A percentile compares a stretch with the other conserved stretches of the same genome.
Evolutionary conservation across 176 grass and related monocot species (phyloP).

Genomic region (Pontederia paniculata): DNA sequence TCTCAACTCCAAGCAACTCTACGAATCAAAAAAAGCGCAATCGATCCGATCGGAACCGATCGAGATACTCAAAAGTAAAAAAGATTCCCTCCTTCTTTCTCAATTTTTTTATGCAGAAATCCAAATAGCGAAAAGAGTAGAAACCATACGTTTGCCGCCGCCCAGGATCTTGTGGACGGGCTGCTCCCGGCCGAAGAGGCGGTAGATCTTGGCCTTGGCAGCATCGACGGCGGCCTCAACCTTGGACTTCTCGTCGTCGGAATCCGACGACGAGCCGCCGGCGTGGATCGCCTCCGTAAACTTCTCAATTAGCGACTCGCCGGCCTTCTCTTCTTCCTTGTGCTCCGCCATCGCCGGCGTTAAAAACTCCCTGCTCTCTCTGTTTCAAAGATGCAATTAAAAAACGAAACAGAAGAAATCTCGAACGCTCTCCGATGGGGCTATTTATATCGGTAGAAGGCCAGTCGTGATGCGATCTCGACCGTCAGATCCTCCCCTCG

Average conservation of each 20-base stretch:
- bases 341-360: slow-evolving; percentile 23
- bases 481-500: too few species aligned
- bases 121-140: neutral
- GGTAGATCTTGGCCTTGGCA: slow-evolving; percentile 25
- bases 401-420: too few species aligned
- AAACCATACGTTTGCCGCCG: slow-evolving; percentile 57
- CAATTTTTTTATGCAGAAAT: neutral
- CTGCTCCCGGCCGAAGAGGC: slow-evolving; percentile 55
- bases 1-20: neutral
- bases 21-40: neutral
- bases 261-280: slow-evolving; percentile 8
- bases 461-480: too few species aligned
- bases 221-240: neutral
- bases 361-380: neutral
- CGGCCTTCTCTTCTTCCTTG: slow-evolving; percentile 8
- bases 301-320: slow-evolving; percentile 36
- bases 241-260: slow-evolving; percentile 26
- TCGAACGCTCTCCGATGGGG: too few species aligned
- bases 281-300: slow-evolving; percentile 30
- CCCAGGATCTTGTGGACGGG: slow-evolving; percentile 65
- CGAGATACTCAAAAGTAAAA: neutral
- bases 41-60: neutral
- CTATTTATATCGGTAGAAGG: too few species aligned
- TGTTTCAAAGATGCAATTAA: neutral
- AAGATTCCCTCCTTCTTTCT: neutral